A percentile compares a stretch with the other conserved stretches of the same genome.
These are phyloP conservation scores for Clarkia xantiana DNA, from an alignment of 345 rosid genomes.

Conservation along the genomic window DNA sequence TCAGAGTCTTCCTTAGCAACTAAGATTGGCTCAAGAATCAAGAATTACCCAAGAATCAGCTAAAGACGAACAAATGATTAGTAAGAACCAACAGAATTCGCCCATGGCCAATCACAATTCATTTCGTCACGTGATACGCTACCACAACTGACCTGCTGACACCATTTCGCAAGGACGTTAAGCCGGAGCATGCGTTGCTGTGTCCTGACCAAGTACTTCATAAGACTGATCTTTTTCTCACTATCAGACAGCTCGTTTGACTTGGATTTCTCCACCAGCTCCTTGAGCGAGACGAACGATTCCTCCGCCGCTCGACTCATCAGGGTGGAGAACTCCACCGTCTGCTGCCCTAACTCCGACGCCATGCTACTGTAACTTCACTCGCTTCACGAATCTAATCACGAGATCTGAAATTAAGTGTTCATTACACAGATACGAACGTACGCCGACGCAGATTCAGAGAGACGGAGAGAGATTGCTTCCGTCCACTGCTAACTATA, in stretches of 20 bases:
- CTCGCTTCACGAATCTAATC: constrained; percentile 9
- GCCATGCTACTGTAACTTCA: constrained; percentile 19
- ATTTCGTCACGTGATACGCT: neutral
- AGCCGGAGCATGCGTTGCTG: constrained; percentile 95
- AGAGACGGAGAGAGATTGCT: neutral
- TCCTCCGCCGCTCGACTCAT: constrained; percentile 78
- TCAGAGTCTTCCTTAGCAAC: too few relatives aligned
- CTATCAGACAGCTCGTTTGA: constrained; percentile 56
- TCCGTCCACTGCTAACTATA: neutral
- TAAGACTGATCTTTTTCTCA: constrained; percentile 70
- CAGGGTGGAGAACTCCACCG: constrained; percentile 68
- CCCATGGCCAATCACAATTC: too few relatives aligned
- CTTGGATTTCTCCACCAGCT: constrained; percentile 70
- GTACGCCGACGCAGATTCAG: neutral
- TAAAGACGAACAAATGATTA: too few relatives aligned
- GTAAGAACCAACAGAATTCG: too few relatives aligned
- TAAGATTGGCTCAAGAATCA: too few relatives aligned
- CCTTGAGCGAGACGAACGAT: constrained; percentile 60
- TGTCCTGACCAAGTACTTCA: constrained; percentile 65
- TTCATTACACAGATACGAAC: neutral
- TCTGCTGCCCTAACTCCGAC: constrained; percentile 75
- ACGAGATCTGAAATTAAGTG: constrained; percentile 13
- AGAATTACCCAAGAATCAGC: too few relatives aligned
- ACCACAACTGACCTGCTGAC: constrained; percentile 60
- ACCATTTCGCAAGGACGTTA: constrained; percentile 92